Evolutionary conservation across 352 stramenopile genomes (phyloP).

Genomic region (Phytophthora aleatoria): DNA sequence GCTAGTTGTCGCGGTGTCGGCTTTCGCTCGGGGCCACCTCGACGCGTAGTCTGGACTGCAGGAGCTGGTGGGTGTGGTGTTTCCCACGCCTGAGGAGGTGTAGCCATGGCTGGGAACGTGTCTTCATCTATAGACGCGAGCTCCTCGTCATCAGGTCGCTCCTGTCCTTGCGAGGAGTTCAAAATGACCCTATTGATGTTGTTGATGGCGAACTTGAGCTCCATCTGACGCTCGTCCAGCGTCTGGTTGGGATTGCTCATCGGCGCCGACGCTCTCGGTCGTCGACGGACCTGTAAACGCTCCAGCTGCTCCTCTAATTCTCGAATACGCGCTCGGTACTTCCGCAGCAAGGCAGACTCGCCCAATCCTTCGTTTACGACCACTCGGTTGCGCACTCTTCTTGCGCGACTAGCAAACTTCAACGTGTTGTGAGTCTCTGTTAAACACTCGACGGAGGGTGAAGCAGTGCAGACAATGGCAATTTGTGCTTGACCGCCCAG

Average conservation of each 20-base stretch:
- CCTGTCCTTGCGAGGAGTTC: conserved; percentile 56
- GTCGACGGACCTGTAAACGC: conserved; percentile 53
- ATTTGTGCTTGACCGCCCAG: conserved; percentile 96
- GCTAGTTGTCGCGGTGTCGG: conserved; percentile 20
- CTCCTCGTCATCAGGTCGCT: conserved; percentile 34
- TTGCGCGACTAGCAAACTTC: conserved; percentile 95
- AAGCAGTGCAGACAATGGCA: conserved; percentile 97
- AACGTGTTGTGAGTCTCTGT: conserved; percentile 95
- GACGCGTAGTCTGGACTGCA: conserved; percentile 12
- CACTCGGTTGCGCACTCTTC: conserved; percentile 92
- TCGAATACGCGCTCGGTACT: conserved; percentile 69
- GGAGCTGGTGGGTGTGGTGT: background rate
- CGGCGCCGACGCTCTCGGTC: conserved; percentile 13
- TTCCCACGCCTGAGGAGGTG: conserved; percentile 12
- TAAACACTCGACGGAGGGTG: conserved; percentile 93
- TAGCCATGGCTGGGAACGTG: conserved; percentile 24
- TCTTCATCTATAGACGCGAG: conserved; percentile 41
- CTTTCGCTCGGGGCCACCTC: conserved; percentile 23
- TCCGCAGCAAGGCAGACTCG: conserved; percentile 67
- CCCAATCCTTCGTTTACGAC: conserved; percentile 88
- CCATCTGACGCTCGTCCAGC: conserved; percentile 63
- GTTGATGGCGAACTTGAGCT: conserved; percentile 80
- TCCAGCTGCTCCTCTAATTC: conserved; percentile 73
- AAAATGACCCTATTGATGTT: conserved; percentile 84
- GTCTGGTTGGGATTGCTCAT: conserved; percentile 27